Evolutionary conservation across 1,284 basidiomycete genomes (phyloP), one percentile per base, ranked within the genome.

Genomic region (Heterobasidion annosum): DNA sequence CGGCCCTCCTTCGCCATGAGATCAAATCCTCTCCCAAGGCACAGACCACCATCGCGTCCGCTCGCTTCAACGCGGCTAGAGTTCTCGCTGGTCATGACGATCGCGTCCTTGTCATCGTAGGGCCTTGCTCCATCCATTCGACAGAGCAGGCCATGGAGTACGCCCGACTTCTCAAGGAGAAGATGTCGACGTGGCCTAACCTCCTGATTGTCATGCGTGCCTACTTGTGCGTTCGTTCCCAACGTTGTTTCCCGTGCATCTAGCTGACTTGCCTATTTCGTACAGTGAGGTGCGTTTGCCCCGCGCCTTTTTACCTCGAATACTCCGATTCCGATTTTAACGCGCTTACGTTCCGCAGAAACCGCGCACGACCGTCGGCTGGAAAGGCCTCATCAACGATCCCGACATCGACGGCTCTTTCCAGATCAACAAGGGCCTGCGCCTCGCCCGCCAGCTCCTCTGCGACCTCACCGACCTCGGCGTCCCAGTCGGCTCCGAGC

Each of bases 381-480:
- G 87, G 92, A 95, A 95, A 71, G 92, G 91, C 37, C 77, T 90
- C 62, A 90, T 90, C 66, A 89, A 90, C 66, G 91, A 96, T 72
- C 94, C 93, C 2, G 87, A 93, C 67, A 88, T 98, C 68, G 89
- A 97, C 68, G 92, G 91, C 55, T 83, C 90, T 53, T 99, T 90
- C 87, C 83, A 94, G 67, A 99, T 99, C 71, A 99, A 99, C 83
- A 92, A 93, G 67, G 96, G 96, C 44, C 81, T 97, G 18, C 84
- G 87, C 56, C 82, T 87, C 54, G 93, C 92, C 0, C 84, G 97
- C 54, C 83, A 92, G 63, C 78, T 99, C 35, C 83, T 99, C 48
- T 86, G 92, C 63, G 92, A 97, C 64, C 77, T 99, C 57, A 93
- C 92, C 42, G 76, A 91, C 59, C 73, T 90, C 46, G 96, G 96